phyloP scores from a whole-genome alignment of 2,329 filamentous ascomycete species.

The Claviceps digitariae region DNA sequence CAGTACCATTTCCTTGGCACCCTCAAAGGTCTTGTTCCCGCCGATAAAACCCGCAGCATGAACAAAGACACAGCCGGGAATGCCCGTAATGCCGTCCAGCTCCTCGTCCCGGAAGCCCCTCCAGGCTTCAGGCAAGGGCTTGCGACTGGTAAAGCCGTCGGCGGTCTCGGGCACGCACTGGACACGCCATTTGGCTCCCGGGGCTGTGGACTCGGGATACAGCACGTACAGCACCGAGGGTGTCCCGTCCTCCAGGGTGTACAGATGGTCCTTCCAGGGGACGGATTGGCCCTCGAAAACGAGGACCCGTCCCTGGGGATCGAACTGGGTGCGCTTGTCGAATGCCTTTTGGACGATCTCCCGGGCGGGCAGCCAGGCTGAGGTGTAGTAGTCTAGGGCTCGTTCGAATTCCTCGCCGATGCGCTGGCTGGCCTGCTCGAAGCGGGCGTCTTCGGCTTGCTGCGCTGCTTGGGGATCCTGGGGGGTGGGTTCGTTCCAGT shows the following conservation, averaged over 20 bases:
- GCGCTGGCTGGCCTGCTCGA: slow-evolving; percentile 61
- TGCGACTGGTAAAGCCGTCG: slow-evolving; percentile 83
- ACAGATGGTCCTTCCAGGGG: slow-evolving; percentile 95
- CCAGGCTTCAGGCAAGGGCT: slow-evolving; percentile 83
- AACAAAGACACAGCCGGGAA: slow-evolving; percentile 74
- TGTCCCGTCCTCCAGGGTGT: slow-evolving; percentile 61
- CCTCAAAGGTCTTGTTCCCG: slow-evolving; percentile 83
- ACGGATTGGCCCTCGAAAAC: slow-evolving; percentile 66
- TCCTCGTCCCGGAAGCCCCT: slow-evolving; percentile 79
- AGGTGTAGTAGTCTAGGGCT: slow-evolving; percentile 62
- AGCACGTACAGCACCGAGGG: slow-evolving; percentile 64
- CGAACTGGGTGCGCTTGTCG: slow-evolving; percentile 49
- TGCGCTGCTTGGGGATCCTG: slow-evolving; percentile 44
- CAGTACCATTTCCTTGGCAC: slow-evolving; percentile 71
- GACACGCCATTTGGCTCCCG: slow-evolving; percentile 79
- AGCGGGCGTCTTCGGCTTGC: slow-evolving; percentile 66
- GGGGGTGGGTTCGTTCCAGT: slow-evolving; percentile 56
- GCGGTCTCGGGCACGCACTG: slow-evolving; percentile 78
- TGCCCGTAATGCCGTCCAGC: slow-evolving; percentile 57
- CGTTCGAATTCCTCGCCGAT: slow-evolving; percentile 82
- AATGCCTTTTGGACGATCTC: slow-evolving; percentile 67
- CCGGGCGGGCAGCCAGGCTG: slow-evolving; percentile 78
- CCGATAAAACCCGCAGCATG: slow-evolving; percentile 95
- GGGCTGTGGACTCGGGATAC: slow-evolving; percentile 69
- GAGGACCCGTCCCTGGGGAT: slow-evolving; percentile 65